Conservation (phyloP, 805 yeast genomes). For the Metschnikowia arizonensis region DNA sequence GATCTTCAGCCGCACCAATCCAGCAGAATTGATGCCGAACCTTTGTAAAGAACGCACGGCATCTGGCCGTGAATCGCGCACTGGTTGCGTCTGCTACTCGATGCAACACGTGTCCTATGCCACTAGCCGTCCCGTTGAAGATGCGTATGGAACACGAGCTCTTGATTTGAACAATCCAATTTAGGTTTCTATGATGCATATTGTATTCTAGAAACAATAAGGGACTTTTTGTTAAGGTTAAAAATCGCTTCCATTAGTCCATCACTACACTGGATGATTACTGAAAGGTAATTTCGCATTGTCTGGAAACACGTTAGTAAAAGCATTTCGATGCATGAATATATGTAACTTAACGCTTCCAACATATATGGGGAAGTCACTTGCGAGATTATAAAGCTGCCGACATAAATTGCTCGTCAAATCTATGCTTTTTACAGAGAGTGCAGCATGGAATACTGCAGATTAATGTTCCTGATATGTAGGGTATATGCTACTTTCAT, state of each 20-base stretch:
- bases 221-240: neutral
- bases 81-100: slow-evolving; percentile 1
- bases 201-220: neutral
- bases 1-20: neutral
- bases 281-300: neutral
- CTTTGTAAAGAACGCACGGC: neutral
- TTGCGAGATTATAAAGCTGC: neutral
- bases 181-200: neutral
- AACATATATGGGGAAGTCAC: neutral
- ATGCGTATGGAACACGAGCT: neutral
- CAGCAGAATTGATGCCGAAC: neutral
- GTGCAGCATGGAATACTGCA: neutral
- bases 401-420: slow-evolving; percentile 1
- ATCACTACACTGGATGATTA: neutral
- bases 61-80: slow-evolving; percentile 2
- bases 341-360: neutral
- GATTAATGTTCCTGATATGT: neutral
- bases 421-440: neutral
- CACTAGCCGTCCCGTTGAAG: neutral
- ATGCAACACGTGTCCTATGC: neutral
- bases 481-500: neutral
- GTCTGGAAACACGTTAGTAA: too few relatives aligned
- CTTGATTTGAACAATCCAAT: neutral
- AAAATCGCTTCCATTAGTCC: neutral
- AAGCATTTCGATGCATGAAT: neutral